phyloP scores from a whole-genome alignment of 2,329 filamentous ascomycete genomes.

The Monosporascus cannonballus region DNA sequence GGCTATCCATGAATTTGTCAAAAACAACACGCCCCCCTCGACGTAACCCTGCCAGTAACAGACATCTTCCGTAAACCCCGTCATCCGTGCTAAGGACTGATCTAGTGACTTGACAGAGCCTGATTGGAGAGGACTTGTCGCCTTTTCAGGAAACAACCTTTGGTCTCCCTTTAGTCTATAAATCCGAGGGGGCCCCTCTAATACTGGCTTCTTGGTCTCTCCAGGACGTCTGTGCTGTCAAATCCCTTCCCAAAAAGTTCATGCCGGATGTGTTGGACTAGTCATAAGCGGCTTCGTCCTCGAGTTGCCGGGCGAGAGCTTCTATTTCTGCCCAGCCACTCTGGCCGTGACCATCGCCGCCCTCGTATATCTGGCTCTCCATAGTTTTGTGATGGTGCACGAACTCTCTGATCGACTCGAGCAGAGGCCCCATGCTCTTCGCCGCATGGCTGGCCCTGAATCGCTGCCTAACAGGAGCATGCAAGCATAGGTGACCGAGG shows the following conservation, averaged over 20 bases:
- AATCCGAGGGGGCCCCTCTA: no score
- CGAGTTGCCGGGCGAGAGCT: constrained; percentile 32
- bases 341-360: constrained; percentile 26
- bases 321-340: constrained; percentile 32
- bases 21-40: no score
- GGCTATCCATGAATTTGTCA: no score
- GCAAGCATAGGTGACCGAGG: constrained; percentile 72
- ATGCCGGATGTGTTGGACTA: constrained; percentile 3
- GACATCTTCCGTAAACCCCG: no score
- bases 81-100: no score
- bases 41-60: no score
- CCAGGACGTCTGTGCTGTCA: no score
- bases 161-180: no score
- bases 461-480: constrained; percentile 35
- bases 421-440: constrained; percentile 38
- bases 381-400: constrained; percentile 45
- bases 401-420: constrained; percentile 50
- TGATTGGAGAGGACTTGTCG: no score
- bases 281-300: constrained; percentile 21
- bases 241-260: neutral
- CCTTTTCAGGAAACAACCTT: no score
- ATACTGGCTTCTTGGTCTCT: no score
- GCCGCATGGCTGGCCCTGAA: constrained; percentile 37
- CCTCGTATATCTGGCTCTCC: constrained; percentile 30
- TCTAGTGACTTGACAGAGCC: no score